phyloP scores from a whole-genome alignment of 1,284 basidiomycete genomes.

The Trametes pubescens region DNA sequence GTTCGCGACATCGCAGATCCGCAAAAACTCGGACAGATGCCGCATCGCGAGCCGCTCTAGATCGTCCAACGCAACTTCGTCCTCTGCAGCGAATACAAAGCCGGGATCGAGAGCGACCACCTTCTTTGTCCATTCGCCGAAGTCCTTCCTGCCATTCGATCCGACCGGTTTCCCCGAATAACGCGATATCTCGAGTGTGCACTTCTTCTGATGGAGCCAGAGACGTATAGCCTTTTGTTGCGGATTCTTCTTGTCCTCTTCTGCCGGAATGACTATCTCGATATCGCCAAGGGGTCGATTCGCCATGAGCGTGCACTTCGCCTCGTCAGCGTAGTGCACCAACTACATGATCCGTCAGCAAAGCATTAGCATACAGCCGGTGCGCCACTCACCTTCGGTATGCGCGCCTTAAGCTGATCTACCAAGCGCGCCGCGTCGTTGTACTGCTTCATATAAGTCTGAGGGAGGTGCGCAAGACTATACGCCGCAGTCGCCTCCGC shows the following conservation, averaged over 20 bases:
- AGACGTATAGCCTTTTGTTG: constrained; percentile 48
- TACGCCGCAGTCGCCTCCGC: constrained; percentile 51
- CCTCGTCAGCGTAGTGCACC: constrained; percentile 49
- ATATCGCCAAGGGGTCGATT: constrained; percentile 61
- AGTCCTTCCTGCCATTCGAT: constrained; percentile 7
- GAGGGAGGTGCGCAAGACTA: constrained; percentile 48
- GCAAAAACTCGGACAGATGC: constrained; percentile 46
- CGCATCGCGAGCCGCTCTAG: constrained; percentile 43
- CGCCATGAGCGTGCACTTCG: constrained; percentile 61
- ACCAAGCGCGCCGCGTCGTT: constrained; percentile 54
- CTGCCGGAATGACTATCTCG: constrained; percentile 49
- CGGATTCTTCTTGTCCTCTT: constrained; percentile 6
- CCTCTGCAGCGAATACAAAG: constrained; percentile 34
- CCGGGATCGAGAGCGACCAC: constrained; percentile 38
- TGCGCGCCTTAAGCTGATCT: constrained; percentile 57
- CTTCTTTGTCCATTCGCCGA: constrained; percentile 49
- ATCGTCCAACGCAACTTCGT: constrained; percentile 45
- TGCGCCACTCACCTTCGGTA: constrained; percentile 53
- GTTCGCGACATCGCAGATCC: constrained; percentile 48
- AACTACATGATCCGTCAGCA: constrained; percentile 43
- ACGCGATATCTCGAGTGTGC: constrained; percentile 53
- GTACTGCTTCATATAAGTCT: constrained; percentile 53
- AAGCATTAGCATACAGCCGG: not conserved
- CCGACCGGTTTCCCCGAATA: constrained; percentile 35
- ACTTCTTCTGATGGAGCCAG: constrained; percentile 50